Base-by-base conservation (phyloP, 2,329 filamentous ascomycete species). In the Fusarium verrucosum region DNA sequence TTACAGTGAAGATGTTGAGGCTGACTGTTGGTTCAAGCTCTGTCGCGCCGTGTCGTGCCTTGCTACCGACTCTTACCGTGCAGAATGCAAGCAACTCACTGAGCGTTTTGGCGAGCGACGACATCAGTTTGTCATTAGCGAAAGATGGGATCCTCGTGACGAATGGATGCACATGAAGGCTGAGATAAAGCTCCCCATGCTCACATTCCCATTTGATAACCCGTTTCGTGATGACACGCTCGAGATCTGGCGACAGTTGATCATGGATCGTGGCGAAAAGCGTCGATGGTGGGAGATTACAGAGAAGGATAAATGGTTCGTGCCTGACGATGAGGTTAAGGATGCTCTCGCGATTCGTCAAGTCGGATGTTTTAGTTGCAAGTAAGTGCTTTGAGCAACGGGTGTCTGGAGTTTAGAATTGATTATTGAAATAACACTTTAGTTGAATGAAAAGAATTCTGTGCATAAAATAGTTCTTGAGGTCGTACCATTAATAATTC, bases 91-190 rank as follows among this genome's bases (percentile, higher is more conserved):
- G 2, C 14, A 35, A 7, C 35, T 32, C 1, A 25, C 33, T 7
- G 23, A 28, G 3, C 7, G 37, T 9, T 11, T n/a, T 13, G 44
- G 47, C 1, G 30, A 49, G 5, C 36, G 46, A 46, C 22, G 54
- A 30, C 61, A 64, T 35, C 44, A 44, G 5, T 61, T 65, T 6
- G 11, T 19, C 3, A 35, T 64, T 4, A 36, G 33, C 3, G 16
- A 22, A 4, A 16, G 17, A 5, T 65, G 50, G 50, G 61, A 65
- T 8, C 60, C 61, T 41, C 49, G 55, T 4, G 7, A 43, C 7
- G 35, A 64, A 17, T 65, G 61, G 61, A 38, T 56, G 5, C 44
- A 37, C 19, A 20, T 32, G 16, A 46, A 42, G 4, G 9, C 38
- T 5, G 7, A 33, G 3, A 3, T 10, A 11, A 10, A 19, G 6